Evolutionary conservation across 1,284 basidiomycete genomes (phyloP), one percentile per base, ranked within the genome.

Genomic region (Microstroma glucosiphilum): DNA sequence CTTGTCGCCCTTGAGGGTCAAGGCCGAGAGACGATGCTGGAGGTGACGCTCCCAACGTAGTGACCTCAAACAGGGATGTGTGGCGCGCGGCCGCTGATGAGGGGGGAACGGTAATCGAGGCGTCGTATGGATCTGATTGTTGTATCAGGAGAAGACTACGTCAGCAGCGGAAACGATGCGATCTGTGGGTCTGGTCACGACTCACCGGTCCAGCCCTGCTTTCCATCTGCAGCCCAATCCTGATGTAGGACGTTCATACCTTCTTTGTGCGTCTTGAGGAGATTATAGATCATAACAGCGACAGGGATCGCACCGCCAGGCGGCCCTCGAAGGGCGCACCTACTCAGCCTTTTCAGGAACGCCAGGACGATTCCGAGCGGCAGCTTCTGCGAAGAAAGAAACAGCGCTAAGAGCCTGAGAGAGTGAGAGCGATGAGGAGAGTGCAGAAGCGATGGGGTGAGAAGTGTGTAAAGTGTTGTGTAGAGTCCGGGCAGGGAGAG

Each of bases 401-500:
- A 98, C 1, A 90, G 82, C 66, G 96, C 92, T 0, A 89, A 86
- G 68, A 98, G 83, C 46, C 94, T 86, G 85, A 99, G 93, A 82
- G 98, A 98, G 41, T 94, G 86, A 0, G 94, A 89, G 12, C 94
- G 86, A 77, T 96, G 90, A 75, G 90, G 92, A 64, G 91, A 85
- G 77, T 98, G 94, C 23, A 99, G 84, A 1, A 96, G 85, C 30
- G 92, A 86, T 0, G 73, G 72, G 4, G 57, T 30, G 12, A 98
- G 84, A 76, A 97, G 89, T 0, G 86, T 85, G 73, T 98, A 98
- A 2, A 99, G 84, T n/a, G 89, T 86, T 3, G 87, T 89, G 82
- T 96, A 99, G 81, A 99, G 97, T 9, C 87, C 88, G 2, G 96
- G 94, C 76, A 96, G 97, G 78, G 97, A 93, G 40, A 98, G 83